Evolutionary conservation across 1,284 basidiomycete genomes (phyloP), one percentile per base, ranked within the genome.

Genomic region (Coniferiporia weirii): DNA sequence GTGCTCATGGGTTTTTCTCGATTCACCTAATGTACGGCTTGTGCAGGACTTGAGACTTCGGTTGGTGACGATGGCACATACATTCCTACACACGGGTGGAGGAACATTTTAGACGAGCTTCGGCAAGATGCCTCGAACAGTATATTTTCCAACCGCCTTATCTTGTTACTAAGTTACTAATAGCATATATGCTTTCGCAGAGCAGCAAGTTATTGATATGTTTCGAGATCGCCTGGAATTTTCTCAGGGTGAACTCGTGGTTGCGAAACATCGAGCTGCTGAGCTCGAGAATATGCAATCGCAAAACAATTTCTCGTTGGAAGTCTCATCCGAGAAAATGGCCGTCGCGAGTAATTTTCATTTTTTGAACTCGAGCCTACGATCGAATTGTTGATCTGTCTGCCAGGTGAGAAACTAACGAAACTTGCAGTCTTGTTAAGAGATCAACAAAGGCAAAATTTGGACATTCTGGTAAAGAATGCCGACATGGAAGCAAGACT

Each of bases 191-290:
- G 32, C 38, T 13, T 52, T 13, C 48, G 7, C 40, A 62, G 61
- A 62, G 27, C 61, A 59, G 35, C 57, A 56, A 35, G 53, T 59
- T 15, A 59, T 62, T 17, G 61, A 62, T 27, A 44, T 59, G 50
- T 56, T 62, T 34, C 52, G 57, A 36, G 61, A 62, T 40, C 57
- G 57, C 22, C 40, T 62, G 44, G 61, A 62, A 44, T 56, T 44
- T 51, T 19, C 49, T 19, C 57, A 62, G 40, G 52, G 57, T 17
- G 61, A 62, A 17, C 47, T 59, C 12, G 57, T 49, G 6, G 53
- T 52, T 20, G 52, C 61, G n/a, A 62, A 56, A 45, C 52, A 59
- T 57, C 52, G 61, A 17, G 17, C 47, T 7, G 36, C 40, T 35
- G 57, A 62, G 46, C 38, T 62, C n/a, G 61, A 62, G 47, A 36